A percentile compares a stretch with the other conserved stretches of the same genome.
Conservation (phyloP, 2,329 filamentous ascomycete genomes). For the Colletotrichum sp. region DNA sequence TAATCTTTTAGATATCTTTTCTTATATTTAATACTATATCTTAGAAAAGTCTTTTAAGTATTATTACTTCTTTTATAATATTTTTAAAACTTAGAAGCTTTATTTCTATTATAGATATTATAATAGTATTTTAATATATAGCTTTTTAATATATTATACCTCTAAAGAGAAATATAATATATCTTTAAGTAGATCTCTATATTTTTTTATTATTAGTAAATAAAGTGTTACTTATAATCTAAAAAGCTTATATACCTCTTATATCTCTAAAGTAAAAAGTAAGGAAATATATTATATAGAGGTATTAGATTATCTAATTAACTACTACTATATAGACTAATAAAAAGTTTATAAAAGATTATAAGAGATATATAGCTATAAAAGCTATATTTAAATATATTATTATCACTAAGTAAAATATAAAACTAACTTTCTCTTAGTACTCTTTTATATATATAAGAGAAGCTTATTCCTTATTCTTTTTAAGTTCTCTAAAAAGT, state of each 20-base stretch:
- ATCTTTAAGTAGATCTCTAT: too few species aligned
- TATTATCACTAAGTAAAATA: too few species aligned
- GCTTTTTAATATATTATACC: too few species aligned
- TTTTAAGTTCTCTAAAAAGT: too few species aligned
- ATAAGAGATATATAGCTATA: background rate
- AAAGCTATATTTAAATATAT: background rate
- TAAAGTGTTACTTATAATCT: background rate
- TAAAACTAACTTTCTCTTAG: too few species aligned
- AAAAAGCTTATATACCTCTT: background rate
- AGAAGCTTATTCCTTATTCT: too few species aligned
- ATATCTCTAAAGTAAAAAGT: background rate
- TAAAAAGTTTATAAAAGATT: conserved; percentile 8
- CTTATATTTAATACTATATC: background rate
- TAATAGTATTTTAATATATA: background rate
- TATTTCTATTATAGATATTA: background rate
- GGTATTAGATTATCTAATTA: background rate
- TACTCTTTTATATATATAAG: too few species aligned
- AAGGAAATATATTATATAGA: background rate
- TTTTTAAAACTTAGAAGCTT: background rate
- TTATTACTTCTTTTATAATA: background rate
- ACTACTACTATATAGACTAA: background rate
- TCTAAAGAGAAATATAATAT: too few species aligned
- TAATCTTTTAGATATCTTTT: background rate
- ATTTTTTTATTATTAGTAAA: too few species aligned
- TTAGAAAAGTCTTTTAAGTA: background rate